Base-by-base conservation (phyloP, 2,329 filamentous ascomycete genomes). In the Microsporum ferrugineum region DNA sequence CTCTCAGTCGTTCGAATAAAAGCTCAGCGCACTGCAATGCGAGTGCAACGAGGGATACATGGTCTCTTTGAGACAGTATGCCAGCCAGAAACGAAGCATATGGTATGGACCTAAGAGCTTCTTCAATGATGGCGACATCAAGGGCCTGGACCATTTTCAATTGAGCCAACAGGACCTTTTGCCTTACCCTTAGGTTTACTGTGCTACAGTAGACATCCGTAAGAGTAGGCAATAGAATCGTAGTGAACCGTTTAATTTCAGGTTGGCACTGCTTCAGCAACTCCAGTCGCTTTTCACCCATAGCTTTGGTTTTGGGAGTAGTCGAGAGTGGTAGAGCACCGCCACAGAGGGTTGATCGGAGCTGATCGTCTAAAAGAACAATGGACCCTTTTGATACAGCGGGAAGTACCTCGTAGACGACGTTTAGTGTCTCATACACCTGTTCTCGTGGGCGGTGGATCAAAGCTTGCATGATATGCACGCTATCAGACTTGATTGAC, bases 171-270 rank as follows among this genome's bases (percentile, higher is more conserved):
- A 99, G 80, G 2, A 99, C 94, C 75, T 96, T 96, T 71, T 97
- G 90, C 27, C 95, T 88, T 45, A 99, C 94, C 61, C 85, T 90
- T 14, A 97, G 77, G 70, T 99, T 99, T 65, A 99, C 92, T 0
- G 94, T 99, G 73, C 94, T 97, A 8, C 94, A 96, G 71, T 95
- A 99, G 0, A 91, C 92, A 72, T 99, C 91, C 34, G 94, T 97
- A 64, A 99, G 78, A 1, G 94, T 99, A 0, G 94, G 94, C 65
- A 99, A 88, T 8, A 99, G 80, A 62, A 99, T 94, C 65, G 95
- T 83, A 0, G 91, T 89, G 71, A 99, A 99, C 43, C 92, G 87
- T 72, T 89, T 89, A 60, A 97, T 86, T 76, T 97, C 86, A 5
- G 85, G 76, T 69, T 91, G 90, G 79, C 91, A 96, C n/a, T 82